phyloP scores from a whole-genome alignment of 345 rosid genomes.

The Syzygium jambos region DNA sequence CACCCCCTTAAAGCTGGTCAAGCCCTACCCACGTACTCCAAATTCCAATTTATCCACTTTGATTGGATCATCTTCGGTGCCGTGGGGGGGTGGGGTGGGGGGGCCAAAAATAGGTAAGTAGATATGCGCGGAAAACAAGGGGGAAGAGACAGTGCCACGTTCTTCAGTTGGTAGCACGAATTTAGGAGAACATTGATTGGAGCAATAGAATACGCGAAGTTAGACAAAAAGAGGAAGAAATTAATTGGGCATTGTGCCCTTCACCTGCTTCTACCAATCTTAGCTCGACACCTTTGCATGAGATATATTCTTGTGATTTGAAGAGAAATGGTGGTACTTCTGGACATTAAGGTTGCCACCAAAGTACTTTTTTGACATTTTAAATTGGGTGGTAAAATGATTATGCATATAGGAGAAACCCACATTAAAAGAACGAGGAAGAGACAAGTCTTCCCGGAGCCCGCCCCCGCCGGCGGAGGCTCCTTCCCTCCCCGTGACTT shows the following conservation, averaged over 20 bases:
- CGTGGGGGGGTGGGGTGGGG: background rate
- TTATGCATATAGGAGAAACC: background rate
- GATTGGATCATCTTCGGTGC: background rate
- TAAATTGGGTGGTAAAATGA: background rate
- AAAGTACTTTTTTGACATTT: background rate
- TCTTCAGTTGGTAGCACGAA: background rate
- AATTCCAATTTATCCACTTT: background rate
- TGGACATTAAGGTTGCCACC: background rate
- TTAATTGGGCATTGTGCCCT: background rate
- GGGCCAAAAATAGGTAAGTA: background rate
- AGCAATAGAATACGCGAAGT: background rate
- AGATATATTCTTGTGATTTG: background rate
- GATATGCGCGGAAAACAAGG: background rate
- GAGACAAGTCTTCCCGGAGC: background rate
- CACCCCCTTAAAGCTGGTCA: background rate
- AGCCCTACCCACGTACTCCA: background rate
- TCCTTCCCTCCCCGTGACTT: background rate
- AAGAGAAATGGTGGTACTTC: background rate
- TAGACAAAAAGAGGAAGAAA: background rate
- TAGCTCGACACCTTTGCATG: background rate
- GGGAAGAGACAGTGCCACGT: background rate
- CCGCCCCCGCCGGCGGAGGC: background rate
- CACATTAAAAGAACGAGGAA: background rate
- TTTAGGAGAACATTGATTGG: background rate
- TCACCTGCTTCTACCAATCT: background rate